Base-by-base conservation (phyloP, 164 flowering plant genomes). In the Hamamelis virginiana region DNA sequence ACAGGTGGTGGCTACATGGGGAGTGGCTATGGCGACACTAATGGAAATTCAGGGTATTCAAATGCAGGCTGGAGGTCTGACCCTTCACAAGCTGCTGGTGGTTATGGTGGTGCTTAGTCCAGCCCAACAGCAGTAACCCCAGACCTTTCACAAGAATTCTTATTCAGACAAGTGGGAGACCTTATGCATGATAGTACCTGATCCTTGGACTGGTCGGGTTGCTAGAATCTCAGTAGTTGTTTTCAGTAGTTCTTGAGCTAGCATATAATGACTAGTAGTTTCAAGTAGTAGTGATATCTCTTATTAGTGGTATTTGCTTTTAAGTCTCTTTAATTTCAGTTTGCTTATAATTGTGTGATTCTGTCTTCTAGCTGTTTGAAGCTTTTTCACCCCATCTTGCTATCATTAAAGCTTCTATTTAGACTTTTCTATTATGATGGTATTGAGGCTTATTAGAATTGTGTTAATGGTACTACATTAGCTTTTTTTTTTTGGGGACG, bases 181-280 rank as follows among this genome's bases (percentile, higher is more conserved):
- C 38, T 25, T 27, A 21, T 8, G 38, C 61, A 25, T 16, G 5
- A 58, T 58, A 22, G 14, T 41, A 26, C 3, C 38, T n/a, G 61
- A 58, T 21, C 16, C 61, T 58, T 38, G 61, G 8, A 25, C 61
- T 26, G 38, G 61, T 58, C 26, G 61, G 61, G 33, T 58, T 58
- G 48, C 72, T 62, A 66, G 45, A 62, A 71, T 43, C 61, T 58
- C 61, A 58, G 61, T 62, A 43, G 61, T 67, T 66, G 51, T 38
- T 41, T 57, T 53, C 61, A 50, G 55, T 69, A 10, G 57, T 38
- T 52, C 6, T 55, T 62, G 58, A 64, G 53, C 45, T 62, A 52
- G 22, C 53, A 69, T 64, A 59, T 53, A 47, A 18, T 59, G 33
- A 12, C 68, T 52, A 38, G 21, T 27, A 25, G 56, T 69, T 74